Conservation (phyloP, 2,329 filamentous ascomycete species). For the Emergomyces africanus region DNA sequence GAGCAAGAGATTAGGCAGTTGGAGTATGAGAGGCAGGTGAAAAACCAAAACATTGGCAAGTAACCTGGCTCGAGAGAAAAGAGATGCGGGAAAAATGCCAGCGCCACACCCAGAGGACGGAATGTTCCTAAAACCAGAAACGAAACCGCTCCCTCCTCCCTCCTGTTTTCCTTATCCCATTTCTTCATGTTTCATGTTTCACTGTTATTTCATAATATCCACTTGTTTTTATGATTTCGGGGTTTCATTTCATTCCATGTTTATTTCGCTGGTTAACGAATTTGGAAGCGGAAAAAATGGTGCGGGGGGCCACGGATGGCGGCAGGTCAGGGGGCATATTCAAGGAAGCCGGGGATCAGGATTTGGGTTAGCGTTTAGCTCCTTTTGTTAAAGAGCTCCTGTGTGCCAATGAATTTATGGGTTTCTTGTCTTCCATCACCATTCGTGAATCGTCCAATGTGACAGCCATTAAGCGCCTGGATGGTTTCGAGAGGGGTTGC, state of each 20-base stretch:
- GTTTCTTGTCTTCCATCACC: neutral
- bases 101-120: neutral
- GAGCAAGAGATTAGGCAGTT: constrained; percentile 57
- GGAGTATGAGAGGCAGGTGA: constrained; percentile 40
- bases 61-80: constrained; percentile 5
- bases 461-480: constrained; percentile 3
- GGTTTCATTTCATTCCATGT: constrained; percentile 4
- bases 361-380: constrained; percentile 14
- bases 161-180: neutral
- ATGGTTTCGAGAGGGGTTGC: neutral
- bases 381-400: constrained; percentile 5
- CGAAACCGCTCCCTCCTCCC: neutral
- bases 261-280: neutral
- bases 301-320: neutral
- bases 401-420: constrained; percentile 10
- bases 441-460: constrained; percentile 5
- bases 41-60: constrained; percentile 21
- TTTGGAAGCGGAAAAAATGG: neutral
- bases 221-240: constrained; percentile 6
- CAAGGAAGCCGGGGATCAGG: constrained; percentile 6
- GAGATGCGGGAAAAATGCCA: neutral
- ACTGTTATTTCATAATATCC: constrained; percentile 10
- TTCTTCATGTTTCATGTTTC: neutral
- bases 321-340: constrained; percentile 4
- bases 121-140: neutral